phyloP scores from a whole-genome alignment of 1,139 yeast species.

The Yamadazyma triangularis region DNA sequence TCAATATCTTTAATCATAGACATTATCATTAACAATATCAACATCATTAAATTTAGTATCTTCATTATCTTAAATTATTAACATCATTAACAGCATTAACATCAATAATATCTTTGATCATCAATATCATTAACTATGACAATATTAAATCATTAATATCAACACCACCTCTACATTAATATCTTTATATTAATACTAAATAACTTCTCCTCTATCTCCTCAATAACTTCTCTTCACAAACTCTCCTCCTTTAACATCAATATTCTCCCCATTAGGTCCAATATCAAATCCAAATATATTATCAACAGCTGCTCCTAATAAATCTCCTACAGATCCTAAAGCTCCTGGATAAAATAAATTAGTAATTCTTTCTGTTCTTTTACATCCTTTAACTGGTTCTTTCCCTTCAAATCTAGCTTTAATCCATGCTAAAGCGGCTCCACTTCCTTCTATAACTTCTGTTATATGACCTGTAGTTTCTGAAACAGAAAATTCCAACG shows the following conservation, averaged over 20 bases:
- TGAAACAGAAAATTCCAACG: conserved; percentile 23
- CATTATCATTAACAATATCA: no score
- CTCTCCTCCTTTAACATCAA: conserved; percentile 47
- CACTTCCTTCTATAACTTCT: conserved; percentile 22
- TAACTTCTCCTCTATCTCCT: no score
- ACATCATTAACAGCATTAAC: no score
- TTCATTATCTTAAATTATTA: no score
- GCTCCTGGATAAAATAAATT: conserved; percentile 23
- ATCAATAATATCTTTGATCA: no score
- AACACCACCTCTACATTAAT: no score
- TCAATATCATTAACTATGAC: no score
- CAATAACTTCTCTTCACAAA: conserved; percentile 53
- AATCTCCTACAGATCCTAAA: conserved; percentile 2
- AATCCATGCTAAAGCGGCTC: conserved; percentile 25
- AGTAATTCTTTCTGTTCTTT: conserved; percentile 13
- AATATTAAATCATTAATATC: no score
- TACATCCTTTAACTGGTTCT: conserved; percentile 22
- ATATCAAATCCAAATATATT: conserved; percentile 8
- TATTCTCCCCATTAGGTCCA: conserved; percentile 24
- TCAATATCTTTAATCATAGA: no score
- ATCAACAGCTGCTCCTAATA: conserved; percentile 5
- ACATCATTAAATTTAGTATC: no score
- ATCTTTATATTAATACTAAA: no score
- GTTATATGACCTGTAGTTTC: conserved; percentile 20
- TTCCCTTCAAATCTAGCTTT: conserved; percentile 14